phyloP scores from a whole-genome alignment of 306 rosid genomes.

The Delonix regia region DNA sequence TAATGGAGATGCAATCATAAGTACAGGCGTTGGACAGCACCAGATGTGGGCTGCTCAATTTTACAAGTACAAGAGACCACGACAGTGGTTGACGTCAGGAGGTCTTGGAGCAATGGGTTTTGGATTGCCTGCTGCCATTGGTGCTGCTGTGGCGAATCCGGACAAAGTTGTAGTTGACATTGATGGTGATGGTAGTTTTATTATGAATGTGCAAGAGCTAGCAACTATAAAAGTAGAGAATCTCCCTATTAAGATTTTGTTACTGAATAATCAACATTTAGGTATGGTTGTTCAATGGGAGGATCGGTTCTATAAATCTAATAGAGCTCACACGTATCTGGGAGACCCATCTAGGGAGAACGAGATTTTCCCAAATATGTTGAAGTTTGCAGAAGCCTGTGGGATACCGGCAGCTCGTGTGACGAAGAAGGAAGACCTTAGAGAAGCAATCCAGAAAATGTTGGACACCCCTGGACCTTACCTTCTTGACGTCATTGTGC shows the following conservation, averaged over 20 bases:
- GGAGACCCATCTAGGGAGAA: conserved; percentile 73
- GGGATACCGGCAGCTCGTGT: conserved; percentile 79
- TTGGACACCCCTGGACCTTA: conserved; percentile 88
- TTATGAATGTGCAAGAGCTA: conserved; percentile 88
- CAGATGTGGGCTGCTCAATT: conserved; percentile 97
- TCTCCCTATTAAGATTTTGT: conserved; percentile 73
- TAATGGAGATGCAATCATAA: conserved; percentile 70
- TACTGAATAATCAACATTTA: conserved; percentile 89
- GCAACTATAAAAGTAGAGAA: conserved; percentile 79
- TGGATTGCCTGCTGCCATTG: conserved; percentile 89
- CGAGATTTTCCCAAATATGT: conserved; percentile 80
- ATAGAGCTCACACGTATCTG: conserved; percentile 78
- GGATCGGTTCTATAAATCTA: conserved; percentile 86
- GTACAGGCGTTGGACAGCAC: conserved; percentile 94
- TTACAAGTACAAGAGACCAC: conserved; percentile 74
- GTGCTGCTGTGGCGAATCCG: conserved; percentile 88
- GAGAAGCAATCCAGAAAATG: conserved; percentile 81
- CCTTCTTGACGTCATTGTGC: conserved; percentile 83
- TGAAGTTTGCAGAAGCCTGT: conserved; percentile 84
- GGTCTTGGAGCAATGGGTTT: conserved; percentile 98
- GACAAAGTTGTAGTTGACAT: conserved; percentile 70
- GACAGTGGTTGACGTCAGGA: conserved; percentile 84
- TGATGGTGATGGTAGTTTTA: conserved; percentile 92
- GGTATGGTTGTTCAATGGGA: conserved; percentile 99
- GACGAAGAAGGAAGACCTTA: conserved; percentile 61